Conservation (phyloP, 2,329 filamentous ascomycete species). For the Fusarium austroafricanum region DNA sequence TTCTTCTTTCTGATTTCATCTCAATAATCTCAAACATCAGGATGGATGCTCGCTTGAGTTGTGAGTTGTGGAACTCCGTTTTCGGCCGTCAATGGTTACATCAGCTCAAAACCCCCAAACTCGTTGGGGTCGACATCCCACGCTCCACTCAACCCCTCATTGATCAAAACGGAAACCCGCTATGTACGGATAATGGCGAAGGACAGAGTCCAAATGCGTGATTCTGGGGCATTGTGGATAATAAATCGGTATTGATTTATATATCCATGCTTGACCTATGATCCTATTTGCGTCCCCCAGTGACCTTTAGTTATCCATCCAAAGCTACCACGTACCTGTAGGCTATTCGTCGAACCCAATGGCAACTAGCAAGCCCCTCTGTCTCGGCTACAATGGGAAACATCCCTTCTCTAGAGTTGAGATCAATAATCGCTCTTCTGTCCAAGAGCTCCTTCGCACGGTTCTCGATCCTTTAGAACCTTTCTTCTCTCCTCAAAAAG, state of each 20-base stretch:
- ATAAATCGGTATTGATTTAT: slow-evolving; percentile 6
- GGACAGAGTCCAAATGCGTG: slow-evolving; percentile 17
- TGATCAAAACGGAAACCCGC: slow-evolving; percentile 27
- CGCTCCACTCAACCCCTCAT: slow-evolving; percentile 29
- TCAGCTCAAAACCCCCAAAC: slow-evolving; percentile 26
- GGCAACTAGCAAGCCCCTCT: slow-evolving; percentile 39
- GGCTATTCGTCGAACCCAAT: slow-evolving; percentile 25
- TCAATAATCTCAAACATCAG: no score
- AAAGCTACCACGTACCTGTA: not conserved
- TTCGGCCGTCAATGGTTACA: slow-evolving; percentile 11
- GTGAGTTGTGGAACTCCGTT: slow-evolving; percentile 1
- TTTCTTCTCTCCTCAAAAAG: slow-evolving; percentile 75
- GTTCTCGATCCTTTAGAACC: slow-evolving; percentile 77
- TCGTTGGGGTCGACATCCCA: slow-evolving; percentile 28
- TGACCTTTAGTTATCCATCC: not conserved
- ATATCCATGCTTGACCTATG: not conserved
- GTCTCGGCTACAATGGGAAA: slow-evolving; percentile 62
- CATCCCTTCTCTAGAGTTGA: slow-evolving; percentile 67
- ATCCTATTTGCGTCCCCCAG: not conserved
- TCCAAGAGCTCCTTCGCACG: slow-evolving; percentile 70
- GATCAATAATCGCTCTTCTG: slow-evolving; percentile 63
- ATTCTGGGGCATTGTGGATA: slow-evolving; percentile 19
- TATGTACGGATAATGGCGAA: slow-evolving; percentile 12
- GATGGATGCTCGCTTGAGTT: not conserved
- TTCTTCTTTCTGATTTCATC: not conserved